These are phyloP conservation scores for Ustanciosporium gigantosporum DNA, from an alignment of 1,284 basidiomycete species.

Conservation along the genomic window DNA sequence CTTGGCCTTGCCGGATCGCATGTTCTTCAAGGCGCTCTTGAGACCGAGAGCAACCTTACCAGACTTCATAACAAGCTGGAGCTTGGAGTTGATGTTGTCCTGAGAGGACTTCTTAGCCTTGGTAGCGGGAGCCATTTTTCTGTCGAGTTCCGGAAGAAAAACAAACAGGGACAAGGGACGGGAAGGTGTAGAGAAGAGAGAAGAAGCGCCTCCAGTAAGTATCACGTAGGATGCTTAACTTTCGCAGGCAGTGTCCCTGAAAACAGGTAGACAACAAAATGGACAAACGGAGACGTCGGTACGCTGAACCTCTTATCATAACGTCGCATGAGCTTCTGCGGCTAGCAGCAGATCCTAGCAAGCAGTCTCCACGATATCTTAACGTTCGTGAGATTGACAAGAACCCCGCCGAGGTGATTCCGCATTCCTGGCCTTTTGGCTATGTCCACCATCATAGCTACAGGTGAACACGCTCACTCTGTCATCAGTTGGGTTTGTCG, in stretches of 20 bases:
- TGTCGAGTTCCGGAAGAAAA: constrained; percentile 13
- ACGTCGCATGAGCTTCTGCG: no score
- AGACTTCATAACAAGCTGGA: constrained; percentile 98
- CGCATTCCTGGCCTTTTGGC: no score
- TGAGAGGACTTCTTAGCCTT: constrained; percentile 74
- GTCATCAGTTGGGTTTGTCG: no score
- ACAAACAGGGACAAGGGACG: neutral
- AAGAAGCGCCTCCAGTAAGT: constrained; percentile 41
- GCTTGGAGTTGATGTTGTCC: constrained; percentile 92
- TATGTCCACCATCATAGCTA: no score
- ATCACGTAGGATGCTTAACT: constrained; percentile 47
- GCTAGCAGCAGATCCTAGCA: no score
- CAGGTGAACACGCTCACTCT: no score
- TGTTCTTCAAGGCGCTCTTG: constrained; percentile 82
- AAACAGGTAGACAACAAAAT: constrained; percentile 7
- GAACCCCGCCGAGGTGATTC: no score
- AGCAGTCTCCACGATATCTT: no score
- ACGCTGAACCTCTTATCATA: constrained; percentile 16
- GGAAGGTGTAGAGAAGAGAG: constrained; percentile 7
- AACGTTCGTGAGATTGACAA: no score
- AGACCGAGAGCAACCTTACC: constrained; percentile 60
- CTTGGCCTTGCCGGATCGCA: constrained; percentile 98
- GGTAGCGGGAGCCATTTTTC: constrained; percentile 78
- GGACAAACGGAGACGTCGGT: constrained; percentile 18
- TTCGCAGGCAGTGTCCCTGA: constrained; percentile 41